These are phyloP conservation scores for Xylariaceae sp. DNA, from an alignment of 2,329 filamentous ascomycete species.

Conservation along the genomic window DNA sequence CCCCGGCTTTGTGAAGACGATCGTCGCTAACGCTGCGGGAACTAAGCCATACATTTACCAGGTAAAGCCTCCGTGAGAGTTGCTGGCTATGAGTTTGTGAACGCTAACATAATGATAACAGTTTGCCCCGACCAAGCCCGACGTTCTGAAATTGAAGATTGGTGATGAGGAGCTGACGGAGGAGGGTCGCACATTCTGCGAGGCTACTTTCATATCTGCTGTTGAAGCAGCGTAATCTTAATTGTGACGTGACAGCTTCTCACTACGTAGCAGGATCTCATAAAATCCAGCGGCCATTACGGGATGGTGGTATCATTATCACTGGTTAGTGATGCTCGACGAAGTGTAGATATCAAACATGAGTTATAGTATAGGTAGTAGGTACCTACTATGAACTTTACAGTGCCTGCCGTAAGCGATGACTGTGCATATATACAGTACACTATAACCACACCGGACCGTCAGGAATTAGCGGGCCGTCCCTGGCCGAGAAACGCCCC, in stretches of 20 bases:
- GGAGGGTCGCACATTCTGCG: conserved; percentile 72
- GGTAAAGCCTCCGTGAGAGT: conserved; percentile 41
- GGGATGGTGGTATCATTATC: not conserved
- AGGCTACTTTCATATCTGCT: conserved; percentile 92
- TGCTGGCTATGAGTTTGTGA: not conserved
- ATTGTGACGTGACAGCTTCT: conserved; percentile 1
- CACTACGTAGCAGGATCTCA: conserved; percentile 6
- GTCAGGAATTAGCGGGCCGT: no score
- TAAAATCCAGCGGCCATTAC: conserved; percentile 6
- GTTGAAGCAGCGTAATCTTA: conserved; percentile 14
- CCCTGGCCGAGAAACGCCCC: no score
- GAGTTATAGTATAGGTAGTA: no score
- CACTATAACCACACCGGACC: no score
- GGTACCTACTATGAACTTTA: no score
- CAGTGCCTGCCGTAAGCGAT: no score
- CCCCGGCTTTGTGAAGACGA: conserved; percentile 89
- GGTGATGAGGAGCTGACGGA: conserved; percentile 74
- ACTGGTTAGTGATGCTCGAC: not conserved
- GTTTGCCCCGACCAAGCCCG: conserved; percentile 61
- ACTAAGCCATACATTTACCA: conserved; percentile 98
- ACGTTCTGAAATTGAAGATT: conserved; percentile 76
- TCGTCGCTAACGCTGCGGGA: conserved; percentile 80
- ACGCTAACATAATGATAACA: conserved; percentile 35
- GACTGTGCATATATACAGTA: no score
- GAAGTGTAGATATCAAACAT: no score